Evolutionary conservation across 768 basidiomycete species (phyloP).

Genomic region (Amanita polypyramis): DNA sequence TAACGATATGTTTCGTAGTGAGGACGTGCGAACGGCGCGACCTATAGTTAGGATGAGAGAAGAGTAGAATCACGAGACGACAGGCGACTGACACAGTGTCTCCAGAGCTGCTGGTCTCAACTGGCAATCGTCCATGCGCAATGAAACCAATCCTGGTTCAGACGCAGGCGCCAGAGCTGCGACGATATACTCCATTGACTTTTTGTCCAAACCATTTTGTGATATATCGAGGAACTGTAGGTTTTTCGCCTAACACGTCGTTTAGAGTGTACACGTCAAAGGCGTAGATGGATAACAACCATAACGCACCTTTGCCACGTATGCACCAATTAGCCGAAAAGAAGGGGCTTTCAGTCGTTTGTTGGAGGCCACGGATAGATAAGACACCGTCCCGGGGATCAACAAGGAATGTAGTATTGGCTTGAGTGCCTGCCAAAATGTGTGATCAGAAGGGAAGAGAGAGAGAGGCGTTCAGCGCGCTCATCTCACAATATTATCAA

Average conservation of each 20-base stretch:
- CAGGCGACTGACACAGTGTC: constrained; percentile 50
- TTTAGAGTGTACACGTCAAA: too few species aligned
- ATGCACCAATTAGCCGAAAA: constrained; percentile 74
- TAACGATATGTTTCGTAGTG: constrained; percentile 80
- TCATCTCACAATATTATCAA: constrained; percentile 71
- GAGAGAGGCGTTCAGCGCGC: not conserved
- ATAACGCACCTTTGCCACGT: constrained; percentile 59
- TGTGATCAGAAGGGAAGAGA: not conserved
- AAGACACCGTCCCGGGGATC: constrained; percentile 70
- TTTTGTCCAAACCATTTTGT: constrained; percentile 77
- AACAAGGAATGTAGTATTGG: constrained; percentile 85
- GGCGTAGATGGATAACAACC: too few species aligned
- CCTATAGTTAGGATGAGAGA: constrained; percentile 30
- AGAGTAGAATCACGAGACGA: not conserved
- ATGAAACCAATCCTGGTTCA: constrained; percentile 54
- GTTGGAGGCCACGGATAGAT: constrained; percentile 82
- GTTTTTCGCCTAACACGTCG: constrained; percentile 44
- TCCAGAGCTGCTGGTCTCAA: constrained; percentile 70
- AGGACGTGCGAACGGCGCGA: constrained; percentile 73
- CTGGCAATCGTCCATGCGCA: constrained; percentile 84
- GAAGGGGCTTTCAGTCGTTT: constrained; percentile 65
- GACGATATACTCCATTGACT: constrained; percentile 72
- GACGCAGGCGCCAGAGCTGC: constrained; percentile 48
- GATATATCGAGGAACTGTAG: constrained; percentile 88
- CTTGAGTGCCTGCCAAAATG: constrained; percentile 54